A percentile compares a stretch with the other conserved stretches of the same genome.
Conservation (phyloP, 2,329 filamentous ascomycete species). For the Colletotrichum sp. region DNA sequence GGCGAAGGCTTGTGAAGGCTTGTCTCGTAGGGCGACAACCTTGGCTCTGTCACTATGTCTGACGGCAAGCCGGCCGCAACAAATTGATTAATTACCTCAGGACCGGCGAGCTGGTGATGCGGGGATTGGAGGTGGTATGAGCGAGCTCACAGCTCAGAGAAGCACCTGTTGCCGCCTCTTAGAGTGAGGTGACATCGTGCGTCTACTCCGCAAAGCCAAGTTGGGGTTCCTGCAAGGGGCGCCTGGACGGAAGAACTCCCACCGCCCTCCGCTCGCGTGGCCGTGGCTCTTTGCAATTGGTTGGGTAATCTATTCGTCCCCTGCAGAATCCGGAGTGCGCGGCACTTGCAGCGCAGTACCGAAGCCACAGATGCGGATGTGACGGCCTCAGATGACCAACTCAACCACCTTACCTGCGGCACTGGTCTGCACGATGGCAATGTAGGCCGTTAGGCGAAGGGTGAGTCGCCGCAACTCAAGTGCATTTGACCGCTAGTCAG, state of each 20-base stretch:
- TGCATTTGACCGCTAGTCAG: neutral
- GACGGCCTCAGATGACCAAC: neutral
- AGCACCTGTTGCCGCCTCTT: neutral
- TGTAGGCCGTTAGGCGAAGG: neutral
- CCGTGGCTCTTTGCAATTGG: neutral
- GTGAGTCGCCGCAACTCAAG: neutral
- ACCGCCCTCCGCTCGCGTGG: neutral
- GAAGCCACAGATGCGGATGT: neutral
- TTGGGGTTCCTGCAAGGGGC: neutral
- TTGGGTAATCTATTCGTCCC: neutral
- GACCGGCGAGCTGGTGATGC: neutral
- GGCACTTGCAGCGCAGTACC: neutral
- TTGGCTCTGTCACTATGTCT: neutral
- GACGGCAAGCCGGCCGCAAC: neutral
- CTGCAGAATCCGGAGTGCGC: neutral
- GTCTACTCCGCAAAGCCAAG: conserved; percentile 9
- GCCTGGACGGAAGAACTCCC: neutral
- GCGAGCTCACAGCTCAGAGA: neutral
- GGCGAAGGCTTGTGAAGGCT: conserved; percentile 10
- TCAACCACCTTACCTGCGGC: conserved; percentile 10
- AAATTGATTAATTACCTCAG: neutral
- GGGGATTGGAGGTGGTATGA: neutral
- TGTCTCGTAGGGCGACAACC: neutral
- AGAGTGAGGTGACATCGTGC: neutral
- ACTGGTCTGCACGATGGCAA: neutral